Evolutionary conservation across 106 monocot species (phyloP), one percentile per base, ranked within the genome.

Genomic region (Iris macrosiphon): DNA sequence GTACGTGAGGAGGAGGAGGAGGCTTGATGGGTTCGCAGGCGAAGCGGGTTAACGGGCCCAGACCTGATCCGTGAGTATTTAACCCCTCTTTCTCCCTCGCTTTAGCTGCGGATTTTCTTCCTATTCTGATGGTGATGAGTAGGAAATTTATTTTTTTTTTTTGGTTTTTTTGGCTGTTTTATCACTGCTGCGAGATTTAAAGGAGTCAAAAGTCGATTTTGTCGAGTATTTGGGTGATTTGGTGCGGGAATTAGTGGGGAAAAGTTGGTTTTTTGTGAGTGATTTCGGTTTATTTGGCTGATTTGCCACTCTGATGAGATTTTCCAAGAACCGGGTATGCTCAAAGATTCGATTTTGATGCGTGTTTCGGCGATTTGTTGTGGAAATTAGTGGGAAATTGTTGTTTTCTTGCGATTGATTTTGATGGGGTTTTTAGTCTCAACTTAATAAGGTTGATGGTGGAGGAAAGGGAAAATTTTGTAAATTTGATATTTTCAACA

Each of bases 21-120:
- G 0, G 38, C 17, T 58, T 34, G 21, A 46, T 44, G 58, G 49
- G 73, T 15, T 77, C 56, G 25, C 69, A 65, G 49, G 55, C 65
- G 45, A 69, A 72, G 61, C 54, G 57, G 15, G 64, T 69, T 9
- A 61, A 53, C 47, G 22, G 68, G 7, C 41, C 73, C 15, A 31
- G 59, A 22, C 51, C 40, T 49, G 80, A 80, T 75, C 75, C 68
- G 81, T 81, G 52, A 67, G 75, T 68, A 53, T 18, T 55, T 25
- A 14, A 49, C 22, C 6, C 16, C 8, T 16, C 11, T 52, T 52
- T 25, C 28, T 17, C 2, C 7, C 21, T 59, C 6, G 24, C 43
- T 42, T 40, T 12, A 34, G 3, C 15, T 33, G 27, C 3, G 23
- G 52, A n/a, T 49, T 16, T 46, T 53, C 7, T 34, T 0, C 9